A percentile compares a stretch with the other conserved stretches of the same genome.
Conservation (phyloP, 805 yeast genomes). For the Wickerhamiella sergipiensis region DNA sequence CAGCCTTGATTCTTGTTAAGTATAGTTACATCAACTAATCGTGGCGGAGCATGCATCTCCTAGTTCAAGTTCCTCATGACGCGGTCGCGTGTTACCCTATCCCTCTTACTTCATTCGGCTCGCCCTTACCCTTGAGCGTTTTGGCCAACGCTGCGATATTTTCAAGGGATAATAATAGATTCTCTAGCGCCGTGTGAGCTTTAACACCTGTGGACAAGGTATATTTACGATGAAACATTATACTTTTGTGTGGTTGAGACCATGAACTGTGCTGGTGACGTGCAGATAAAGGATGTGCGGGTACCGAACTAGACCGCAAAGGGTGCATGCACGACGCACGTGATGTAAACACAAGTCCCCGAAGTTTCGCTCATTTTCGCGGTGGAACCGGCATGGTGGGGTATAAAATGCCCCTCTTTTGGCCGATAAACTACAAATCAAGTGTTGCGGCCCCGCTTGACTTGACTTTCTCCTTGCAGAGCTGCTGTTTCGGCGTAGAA, state of each 20-base stretch:
- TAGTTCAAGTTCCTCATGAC: not conserved
- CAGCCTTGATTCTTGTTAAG: not conserved
- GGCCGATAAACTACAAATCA: no score
- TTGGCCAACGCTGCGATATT: not conserved
- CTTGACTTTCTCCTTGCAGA: not conserved
- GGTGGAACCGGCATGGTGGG: not conserved
- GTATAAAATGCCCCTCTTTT: no score
- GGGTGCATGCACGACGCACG: not conserved
- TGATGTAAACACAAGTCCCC: not conserved
- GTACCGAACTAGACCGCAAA: not conserved
- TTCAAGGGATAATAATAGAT: not conserved
- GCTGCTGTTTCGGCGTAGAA: not conserved
- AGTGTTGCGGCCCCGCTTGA: no score
- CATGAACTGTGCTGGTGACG: not conserved
- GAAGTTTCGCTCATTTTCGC: not conserved
- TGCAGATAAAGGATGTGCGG: not conserved
- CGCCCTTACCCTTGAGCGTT: not conserved
- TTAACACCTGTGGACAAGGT: no score
- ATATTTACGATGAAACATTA: no score
- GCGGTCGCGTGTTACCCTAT: not conserved
- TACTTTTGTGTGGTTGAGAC: not conserved
- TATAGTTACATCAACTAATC: not conserved
- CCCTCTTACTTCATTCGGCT: not conserved
- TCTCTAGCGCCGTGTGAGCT: not conserved
- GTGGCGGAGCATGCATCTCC: not conserved